Evolutionary conservation across 305 asterid species (phyloP), one percentile per base, ranked within the genome.

Genomic region (Plantago coronopus): DNA sequence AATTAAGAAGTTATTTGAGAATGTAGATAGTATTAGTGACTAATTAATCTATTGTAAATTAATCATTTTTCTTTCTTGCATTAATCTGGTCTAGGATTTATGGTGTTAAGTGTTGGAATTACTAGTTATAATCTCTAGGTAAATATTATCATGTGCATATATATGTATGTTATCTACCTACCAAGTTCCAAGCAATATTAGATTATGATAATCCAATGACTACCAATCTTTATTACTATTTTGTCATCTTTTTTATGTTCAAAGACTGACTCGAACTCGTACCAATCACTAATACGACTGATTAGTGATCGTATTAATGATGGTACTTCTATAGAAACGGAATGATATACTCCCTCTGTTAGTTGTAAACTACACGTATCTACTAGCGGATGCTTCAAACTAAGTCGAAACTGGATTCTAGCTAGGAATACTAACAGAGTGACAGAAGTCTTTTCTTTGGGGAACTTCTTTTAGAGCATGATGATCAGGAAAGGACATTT

Each of bases 41-140:
- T 50, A 43, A 18, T 10, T 9, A 22, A 5, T 47, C 29, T 59
- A 60, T 23, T 64, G 74, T 75, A 55, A 63, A 72, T 72, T 61
- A 61, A 54, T 48, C 47, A 31, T 55, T 55, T 34, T 16, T 34
- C 31, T 16, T 31, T 31, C 7, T 51, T 22, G 57, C 57, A 9
- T 37, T 37, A 2, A n/a, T n/a, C n/a, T 37, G 42, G 42, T 0
- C 14, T 48, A 16, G 20, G 42, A 15, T 25, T 16, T 15, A 13
- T 21, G 25, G 31, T 13, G 27, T n/a, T 22, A 22, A 51, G 57
- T 22, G 13, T 37, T 31, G 3, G 10, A 37, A 1, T n/a, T 37
- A 51, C 6, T 53, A 27, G 2, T 37, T 14, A 37, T 37, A n/a
- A n/a, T n/a, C 42, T 23, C 58, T 53, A 53, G 58, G 42, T 23